Percentiles rank a stretch among this genome's conserved stretches.
Conservation (phyloP, 495 filamentous ascomycete species). For the Oidiodendron maius region DNA sequence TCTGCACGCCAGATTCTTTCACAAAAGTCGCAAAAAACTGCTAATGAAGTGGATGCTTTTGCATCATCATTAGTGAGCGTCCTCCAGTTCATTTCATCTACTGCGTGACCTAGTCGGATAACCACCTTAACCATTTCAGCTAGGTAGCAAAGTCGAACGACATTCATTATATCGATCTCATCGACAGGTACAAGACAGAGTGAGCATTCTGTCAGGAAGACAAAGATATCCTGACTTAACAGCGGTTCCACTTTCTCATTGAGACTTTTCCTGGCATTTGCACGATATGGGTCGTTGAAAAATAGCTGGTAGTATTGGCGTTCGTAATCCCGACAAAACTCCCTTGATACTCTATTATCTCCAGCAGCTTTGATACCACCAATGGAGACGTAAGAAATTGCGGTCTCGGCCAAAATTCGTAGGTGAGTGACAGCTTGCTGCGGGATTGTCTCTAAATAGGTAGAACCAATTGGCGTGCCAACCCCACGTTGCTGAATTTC, state of each 20-base stretch:
- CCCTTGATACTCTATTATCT: slow-evolving; percentile 53
- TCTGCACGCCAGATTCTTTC: not conserved
- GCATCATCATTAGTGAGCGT: not conserved
- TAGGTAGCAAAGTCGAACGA: slow-evolving; percentile 85
- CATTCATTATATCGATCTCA: slow-evolving; percentile 69
- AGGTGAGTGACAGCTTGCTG: slow-evolving; percentile 78
- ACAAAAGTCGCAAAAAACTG: not conserved
- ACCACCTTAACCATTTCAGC: slow-evolving; percentile 83
- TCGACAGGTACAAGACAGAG: slow-evolving; percentile 66
- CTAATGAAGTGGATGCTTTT: too few species aligned
- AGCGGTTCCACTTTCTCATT: slow-evolving; percentile 41
- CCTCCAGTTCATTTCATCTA: not conserved
- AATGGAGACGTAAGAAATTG: slow-evolving; percentile 75
- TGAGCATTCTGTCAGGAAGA: slow-evolving; percentile 75
- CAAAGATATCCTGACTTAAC: slow-evolving; percentile 71
- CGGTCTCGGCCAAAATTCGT: slow-evolving; percentile 85
- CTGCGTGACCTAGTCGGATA: slow-evolving; percentile 9
- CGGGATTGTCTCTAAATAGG: slow-evolving; percentile 78
- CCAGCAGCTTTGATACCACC: slow-evolving; percentile 57
- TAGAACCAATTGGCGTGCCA: slow-evolving; percentile 66
- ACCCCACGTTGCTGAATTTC: slow-evolving; percentile 92
- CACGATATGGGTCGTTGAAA: slow-evolving; percentile 8
- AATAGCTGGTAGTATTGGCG: slow-evolving; percentile 77
- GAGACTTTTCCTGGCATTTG: not conserved
- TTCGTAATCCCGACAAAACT: slow-evolving; percentile 64